phyloP scores from a whole-genome alignment of 306 rosid genomes.

The Dalbergia cochinchinensis region DNA sequence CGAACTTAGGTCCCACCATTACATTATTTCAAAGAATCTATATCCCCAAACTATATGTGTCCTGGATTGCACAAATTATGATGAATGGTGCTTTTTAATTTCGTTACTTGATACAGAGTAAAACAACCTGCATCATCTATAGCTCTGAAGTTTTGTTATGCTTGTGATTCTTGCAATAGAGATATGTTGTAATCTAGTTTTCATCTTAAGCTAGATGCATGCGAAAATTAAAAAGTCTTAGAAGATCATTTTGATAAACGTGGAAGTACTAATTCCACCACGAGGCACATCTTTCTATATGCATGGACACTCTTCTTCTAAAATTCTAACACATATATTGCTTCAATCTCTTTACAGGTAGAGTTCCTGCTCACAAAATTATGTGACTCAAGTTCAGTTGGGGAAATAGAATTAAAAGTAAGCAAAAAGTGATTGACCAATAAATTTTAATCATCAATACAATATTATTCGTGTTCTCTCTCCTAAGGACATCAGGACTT shows the following conservation, averaged over 20 bases:
- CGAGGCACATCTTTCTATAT: slow-evolving; percentile 15
- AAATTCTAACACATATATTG: slow-evolving; percentile 25
- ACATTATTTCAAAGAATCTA: background rate
- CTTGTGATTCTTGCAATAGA: slow-evolving; percentile 19
- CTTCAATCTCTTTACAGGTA: slow-evolving; percentile 65
- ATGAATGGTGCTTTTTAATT: slow-evolving; percentile 5
- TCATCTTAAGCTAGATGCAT: slow-evolving; percentile 18
- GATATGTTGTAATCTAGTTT: background rate
- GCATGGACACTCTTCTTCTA: slow-evolving; percentile 33
- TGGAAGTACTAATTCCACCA: slow-evolving; percentile 3
- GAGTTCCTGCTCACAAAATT: slow-evolving; percentile 69
- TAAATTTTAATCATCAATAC: slow-evolving; percentile 17
- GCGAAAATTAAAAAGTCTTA: background rate
- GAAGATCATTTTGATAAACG: background rate
- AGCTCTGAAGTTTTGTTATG: slow-evolving; percentile 27
- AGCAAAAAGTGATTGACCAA: slow-evolving; percentile 44
- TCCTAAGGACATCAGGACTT: slow-evolving; percentile 23
- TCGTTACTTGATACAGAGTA: slow-evolving; percentile 14
- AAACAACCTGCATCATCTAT: slow-evolving; percentile 13
- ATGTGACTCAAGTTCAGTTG: slow-evolving; percentile 78
- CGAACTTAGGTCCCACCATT: background rate
- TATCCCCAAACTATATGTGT: background rate
- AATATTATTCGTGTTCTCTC: slow-evolving; percentile 14
- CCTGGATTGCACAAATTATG: background rate
- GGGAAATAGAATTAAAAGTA: slow-evolving; percentile 80